Conservation (phyloP, 164 flowering plant species). For the Warburgia ugandensis region DNA sequence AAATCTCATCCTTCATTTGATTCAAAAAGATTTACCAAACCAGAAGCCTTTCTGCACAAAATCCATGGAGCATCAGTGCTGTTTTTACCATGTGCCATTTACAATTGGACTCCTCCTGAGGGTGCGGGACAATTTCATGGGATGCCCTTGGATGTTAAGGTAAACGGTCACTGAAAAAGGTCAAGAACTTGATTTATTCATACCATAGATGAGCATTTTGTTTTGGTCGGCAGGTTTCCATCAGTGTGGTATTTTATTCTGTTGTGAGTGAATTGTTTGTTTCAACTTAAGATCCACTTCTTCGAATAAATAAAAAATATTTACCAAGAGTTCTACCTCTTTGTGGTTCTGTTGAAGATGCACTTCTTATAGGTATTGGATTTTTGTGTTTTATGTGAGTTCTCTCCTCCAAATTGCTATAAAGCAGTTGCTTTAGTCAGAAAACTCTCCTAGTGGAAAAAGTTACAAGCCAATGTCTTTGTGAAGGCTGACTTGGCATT, state of each 20-base stretch:
- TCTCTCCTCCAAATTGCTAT: too few species aligned
- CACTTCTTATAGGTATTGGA: too few species aligned
- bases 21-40: constrained; percentile 45
- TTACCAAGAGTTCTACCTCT: too few species aligned
- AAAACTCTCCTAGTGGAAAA: too few species aligned
- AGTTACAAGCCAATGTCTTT: too few species aligned
- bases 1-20: constrained; percentile 65
- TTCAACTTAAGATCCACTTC: too few species aligned
- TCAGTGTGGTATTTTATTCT: too few species aligned
- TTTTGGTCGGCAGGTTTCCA: neutral
- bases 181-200: neutral
- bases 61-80: constrained; percentile 58
- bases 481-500: too few species aligned
- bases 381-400: neutral
- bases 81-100: constrained; percentile 39
- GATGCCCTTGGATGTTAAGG: constrained; percentile 97
- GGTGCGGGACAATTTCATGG: constrained; percentile 99
- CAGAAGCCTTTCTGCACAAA: constrained; percentile 45
- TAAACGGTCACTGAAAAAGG: constrained; percentile 3
- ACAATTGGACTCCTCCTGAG: constrained; percentile 99
- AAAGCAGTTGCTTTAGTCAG: too few species aligned
- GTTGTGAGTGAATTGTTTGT: too few species aligned
- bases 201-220: neutral
- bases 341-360: too few species aligned
- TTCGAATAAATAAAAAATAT: too few species aligned